Evolutionary conservation across 2,329 filamentous ascomycete genomes (phyloP), one percentile per base, ranked within the genome.

Genomic region (Colletotrichum echinochloae): DNA sequence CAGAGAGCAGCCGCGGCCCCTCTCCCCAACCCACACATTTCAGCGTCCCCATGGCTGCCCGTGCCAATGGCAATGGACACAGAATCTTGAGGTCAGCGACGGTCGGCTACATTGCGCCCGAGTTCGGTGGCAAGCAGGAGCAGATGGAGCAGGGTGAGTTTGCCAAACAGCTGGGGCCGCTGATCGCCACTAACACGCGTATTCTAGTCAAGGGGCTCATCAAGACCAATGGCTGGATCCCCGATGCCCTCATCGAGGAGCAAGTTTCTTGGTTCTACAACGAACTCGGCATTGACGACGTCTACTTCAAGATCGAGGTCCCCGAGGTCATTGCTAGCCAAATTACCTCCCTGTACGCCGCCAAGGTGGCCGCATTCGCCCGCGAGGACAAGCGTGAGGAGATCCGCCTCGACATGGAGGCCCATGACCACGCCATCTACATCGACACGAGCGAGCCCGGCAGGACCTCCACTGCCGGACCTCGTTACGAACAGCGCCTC

Each of bases 181-280:
- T 14, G 59, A 18, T 2, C 9, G 16, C 23, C 59, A 37, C 59
- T 61, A 51, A 61, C 46, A 51, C 44, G 44, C 33, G 54, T 55
- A 18, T 33, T 26, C 30, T 73, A 94, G 95, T 98, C 79, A 94
- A 94, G 89, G 90, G 92, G 74, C 85, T 91, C 78, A 90, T 98
- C 75, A 87, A 90, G 77, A 88, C 91, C 74, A 92, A 91, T 78
- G 93, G 91, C 71, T 98, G 97, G 88, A 93, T 99, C 72, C 96
- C 96, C 1, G 87, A 89, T 67, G 87, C 92, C 62, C 92, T 97
- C 74, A 88, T 98, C 73, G 92, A 97, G 73, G 88, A 90, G 33
- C 95, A 99, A 83, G 93, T 95, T 61, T 88, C 90, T 71, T 99
- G 96, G 95, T 99, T 99, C 86, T 99, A 99, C 86, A 93, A 96